Conservation (phyloP, 1,139 yeast genomes). For the Meyerozyma elateridarum region DNA sequence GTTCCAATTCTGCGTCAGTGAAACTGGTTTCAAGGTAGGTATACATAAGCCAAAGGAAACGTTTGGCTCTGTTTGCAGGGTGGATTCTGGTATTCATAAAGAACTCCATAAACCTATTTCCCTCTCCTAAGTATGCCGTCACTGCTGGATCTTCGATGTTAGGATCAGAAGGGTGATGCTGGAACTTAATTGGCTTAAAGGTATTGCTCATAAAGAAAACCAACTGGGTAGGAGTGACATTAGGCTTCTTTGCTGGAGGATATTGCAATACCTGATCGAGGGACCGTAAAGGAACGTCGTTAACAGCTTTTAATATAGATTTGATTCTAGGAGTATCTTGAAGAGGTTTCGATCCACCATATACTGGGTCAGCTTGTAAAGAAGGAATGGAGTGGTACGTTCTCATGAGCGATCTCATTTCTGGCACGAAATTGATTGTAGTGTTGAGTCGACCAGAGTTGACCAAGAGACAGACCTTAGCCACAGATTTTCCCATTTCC, state of each 20-base stretch:
- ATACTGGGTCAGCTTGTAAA: slow-evolving; percentile 62
- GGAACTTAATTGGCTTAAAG: slow-evolving; percentile 43
- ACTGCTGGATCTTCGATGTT: slow-evolving; percentile 12
- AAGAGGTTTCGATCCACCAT: slow-evolving; percentile 59
- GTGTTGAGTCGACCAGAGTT: slow-evolving; percentile 94
- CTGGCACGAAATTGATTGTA: slow-evolving; percentile 92
- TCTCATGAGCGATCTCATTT: slow-evolving; percentile 88
- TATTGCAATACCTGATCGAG: slow-evolving; percentile 42
- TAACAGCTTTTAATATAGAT: slow-evolving; percentile 77
- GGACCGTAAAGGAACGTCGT: slow-evolving; percentile 48
- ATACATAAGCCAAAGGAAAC: slow-evolving; percentile 82
- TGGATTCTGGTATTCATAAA: slow-evolving; percentile 50
- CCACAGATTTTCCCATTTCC: slow-evolving; percentile 65
- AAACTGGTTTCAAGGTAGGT: slow-evolving; percentile 73
- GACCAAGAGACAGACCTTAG: slow-evolving; percentile 80
- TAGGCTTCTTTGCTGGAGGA: slow-evolving; percentile 40
- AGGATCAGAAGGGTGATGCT: slow-evolving; percentile 19
- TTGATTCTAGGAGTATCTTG: slow-evolving; percentile 95
- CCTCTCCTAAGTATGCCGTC: slow-evolving; percentile 8
- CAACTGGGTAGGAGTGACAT: slow-evolving; percentile 59
- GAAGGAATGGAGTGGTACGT: slow-evolving; percentile 93
- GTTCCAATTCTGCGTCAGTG: slow-evolving; percentile 44
- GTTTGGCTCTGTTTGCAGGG: slow-evolving; percentile 62
- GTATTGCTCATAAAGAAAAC: slow-evolving; percentile 70
- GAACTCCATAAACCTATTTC: slow-evolving; percentile 54